Percentiles rank a stretch among this genome's conserved stretches.
These are phyloP conservation scores for Prillingera fragicola DNA, from an alignment of 1,284 basidiomycete genomes.

Conservation along the genomic window DNA sequence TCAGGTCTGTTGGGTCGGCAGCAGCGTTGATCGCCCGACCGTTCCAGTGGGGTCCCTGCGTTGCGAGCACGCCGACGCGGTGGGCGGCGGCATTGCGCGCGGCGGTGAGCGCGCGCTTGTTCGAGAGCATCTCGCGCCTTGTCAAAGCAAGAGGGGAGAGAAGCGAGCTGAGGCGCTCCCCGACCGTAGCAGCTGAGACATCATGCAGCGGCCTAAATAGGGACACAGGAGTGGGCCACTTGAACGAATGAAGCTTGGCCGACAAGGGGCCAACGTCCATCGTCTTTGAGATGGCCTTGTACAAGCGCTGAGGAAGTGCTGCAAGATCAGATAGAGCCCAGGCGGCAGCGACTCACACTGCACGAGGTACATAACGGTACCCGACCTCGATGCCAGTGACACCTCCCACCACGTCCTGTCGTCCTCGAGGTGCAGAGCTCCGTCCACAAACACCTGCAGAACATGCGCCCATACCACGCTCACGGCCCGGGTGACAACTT, in stretches of 20 bases:
- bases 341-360: conserved; percentile 36
- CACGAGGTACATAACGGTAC: conserved; percentile 38
- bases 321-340: conserved; percentile 2
- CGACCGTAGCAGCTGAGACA: neutral
- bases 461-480: conserved; percentile 45
- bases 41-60: conserved; percentile 37
- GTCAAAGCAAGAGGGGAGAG: conserved; percentile 41
- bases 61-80: conserved; percentile 39
- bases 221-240: conserved; percentile 10
- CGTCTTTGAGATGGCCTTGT: conserved; percentile 20
- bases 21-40: neutral
- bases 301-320: conserved; percentile 45
- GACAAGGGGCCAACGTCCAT: conserved; percentile 4
- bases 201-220: conserved; percentile 14
- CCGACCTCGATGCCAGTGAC: conserved; percentile 23
- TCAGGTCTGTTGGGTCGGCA: conserved; percentile 13
- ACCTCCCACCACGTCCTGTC: conserved; percentile 44
- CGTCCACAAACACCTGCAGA: conserved; percentile 35
- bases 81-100: conserved; percentile 32
- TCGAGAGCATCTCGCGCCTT: conserved; percentile 40
- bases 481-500: conserved; percentile 42
- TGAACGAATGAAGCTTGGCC: conserved; percentile 16
- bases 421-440: conserved; percentile 36
- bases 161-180: conserved; percentile 23
- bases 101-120: conserved; percentile 25